Evolutionary conservation across 2,329 filamentous ascomycete genomes (phyloP), one percentile per base, ranked within the genome.

Genomic region (Ceratocystis cubensis): DNA sequence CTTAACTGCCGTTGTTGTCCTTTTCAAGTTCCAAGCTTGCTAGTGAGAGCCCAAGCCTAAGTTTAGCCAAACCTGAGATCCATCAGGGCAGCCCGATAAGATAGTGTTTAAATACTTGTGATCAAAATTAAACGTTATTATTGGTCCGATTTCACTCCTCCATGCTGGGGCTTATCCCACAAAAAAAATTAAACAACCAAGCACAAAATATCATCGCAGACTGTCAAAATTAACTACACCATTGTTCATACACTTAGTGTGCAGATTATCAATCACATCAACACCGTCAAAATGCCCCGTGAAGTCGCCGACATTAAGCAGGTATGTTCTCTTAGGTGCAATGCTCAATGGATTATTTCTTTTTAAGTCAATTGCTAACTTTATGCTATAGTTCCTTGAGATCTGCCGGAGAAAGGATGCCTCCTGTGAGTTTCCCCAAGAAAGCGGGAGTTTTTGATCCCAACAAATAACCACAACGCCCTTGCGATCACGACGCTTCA

Each of bases 401-500:
- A 96, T 99, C 86, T 96, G 90, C 88, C 89, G 93, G 82, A 89
- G 94, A 80, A 96, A 96, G 85, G 95, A 99, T 87, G 94, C 94
- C 79, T 95, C 89, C 78, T 96, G 94, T 99, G 89, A 76, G 91
- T 69, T 50, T 61, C n/a, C 59, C 65, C 56, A 41, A 28, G 53
- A 50, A 41, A 65, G 37, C 28, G 8, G 5, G 30, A 17, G 53
- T 25, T 57, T 57, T 57, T 57, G 10, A 46, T 33, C 28, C 48
- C 45, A 57, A 4, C 30, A 33, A 30, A 8, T 15, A 61, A 25
- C 28, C 25, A 56, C 41, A 53, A 59, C 44, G 56, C 48, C 22
- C 17, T 33, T 13, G 20, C 56, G 63, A 65, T 53, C 17, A 65
- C 17, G 37, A 33, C 48, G 63, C 37, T 17, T 50, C 46, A 50